phyloP scores from a whole-genome alignment of 2,329 filamentous ascomycete genomes.

The Sarocladiaceae sp. region DNA sequence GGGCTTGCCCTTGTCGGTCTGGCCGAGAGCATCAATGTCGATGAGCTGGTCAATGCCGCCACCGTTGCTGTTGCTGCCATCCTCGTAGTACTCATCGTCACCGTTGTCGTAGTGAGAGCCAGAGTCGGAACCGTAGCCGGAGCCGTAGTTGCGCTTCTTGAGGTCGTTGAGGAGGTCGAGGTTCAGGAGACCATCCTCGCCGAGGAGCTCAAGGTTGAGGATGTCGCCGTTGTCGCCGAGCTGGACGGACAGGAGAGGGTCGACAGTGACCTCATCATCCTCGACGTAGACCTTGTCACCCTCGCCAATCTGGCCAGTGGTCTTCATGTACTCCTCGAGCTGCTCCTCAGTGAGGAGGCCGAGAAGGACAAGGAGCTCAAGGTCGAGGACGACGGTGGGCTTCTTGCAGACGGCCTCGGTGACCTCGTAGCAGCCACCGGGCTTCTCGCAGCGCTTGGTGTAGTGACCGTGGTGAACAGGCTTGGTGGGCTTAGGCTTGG shows the following conservation, averaged over 20 bases:
- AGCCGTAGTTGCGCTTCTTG: slow-evolving; percentile 8
- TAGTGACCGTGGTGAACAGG: slow-evolving; percentile 5
- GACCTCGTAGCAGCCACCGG: slow-evolving; percentile 14
- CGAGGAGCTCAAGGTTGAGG: slow-evolving; percentile 14
- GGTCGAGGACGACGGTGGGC: slow-evolving; percentile 16
- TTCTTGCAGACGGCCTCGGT: slow-evolving; percentile 18
- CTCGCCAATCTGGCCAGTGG: slow-evolving; percentile 11
- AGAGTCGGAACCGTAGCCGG: not conserved
- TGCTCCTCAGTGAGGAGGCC: slow-evolving; percentile 18
- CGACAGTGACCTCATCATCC: slow-evolving; percentile 11
- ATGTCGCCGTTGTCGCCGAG: slow-evolving; percentile 12
- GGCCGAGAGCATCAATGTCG: not conserved
- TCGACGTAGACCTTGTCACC: slow-evolving; percentile 10
- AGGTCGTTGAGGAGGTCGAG: slow-evolving; percentile 11
- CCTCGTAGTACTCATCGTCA: not conserved
- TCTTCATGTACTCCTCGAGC: slow-evolving; percentile 19
- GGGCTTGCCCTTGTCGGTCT: not conserved
- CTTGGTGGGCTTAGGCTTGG: slow-evolving; percentile 3
- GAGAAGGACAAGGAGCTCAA: slow-evolving; percentile 17
- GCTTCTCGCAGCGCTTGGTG: slow-evolving; percentile 10
- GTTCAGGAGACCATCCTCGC: slow-evolving; percentile 12
- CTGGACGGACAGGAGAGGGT: slow-evolving; percentile 14
- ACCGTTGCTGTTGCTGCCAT: slow-evolving; percentile 7
- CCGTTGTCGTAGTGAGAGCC: not conserved
- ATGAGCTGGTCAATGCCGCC: not conserved